phyloP scores from a whole-genome alignment of 306 rosid genomes.

The Corylus avellana region DNA sequence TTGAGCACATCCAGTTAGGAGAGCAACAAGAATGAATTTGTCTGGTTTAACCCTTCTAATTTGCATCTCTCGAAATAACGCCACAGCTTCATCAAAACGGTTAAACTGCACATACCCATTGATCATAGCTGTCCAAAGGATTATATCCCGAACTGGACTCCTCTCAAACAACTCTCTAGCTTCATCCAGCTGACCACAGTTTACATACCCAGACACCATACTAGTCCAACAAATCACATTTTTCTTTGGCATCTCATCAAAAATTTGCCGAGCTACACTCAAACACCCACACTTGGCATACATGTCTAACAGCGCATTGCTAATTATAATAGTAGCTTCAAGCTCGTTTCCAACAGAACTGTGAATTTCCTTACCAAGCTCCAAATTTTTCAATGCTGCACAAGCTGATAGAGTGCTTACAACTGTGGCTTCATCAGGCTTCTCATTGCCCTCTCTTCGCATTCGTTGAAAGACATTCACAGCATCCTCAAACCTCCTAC shows the following conservation, averaged over 20 bases:
- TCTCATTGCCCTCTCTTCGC: conserved; percentile 33
- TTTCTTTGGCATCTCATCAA: conserved; percentile 37
- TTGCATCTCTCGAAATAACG: conserved; percentile 44
- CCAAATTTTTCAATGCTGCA: conserved; percentile 31
- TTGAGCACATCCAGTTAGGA: conserved; percentile 48
- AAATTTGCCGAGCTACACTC: conserved; percentile 27
- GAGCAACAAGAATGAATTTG: conserved; percentile 38
- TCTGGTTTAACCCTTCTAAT: conserved; percentile 30
- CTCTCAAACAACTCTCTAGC: conserved; percentile 49
- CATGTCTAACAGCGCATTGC: conserved; percentile 36
- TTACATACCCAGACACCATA: conserved; percentile 43
- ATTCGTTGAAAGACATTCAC: conserved; percentile 31
- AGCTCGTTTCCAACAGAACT: conserved; percentile 32
- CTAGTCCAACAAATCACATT: conserved; percentile 52
- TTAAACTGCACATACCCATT: conserved; percentile 49
- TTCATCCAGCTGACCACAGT: conserved; percentile 39
- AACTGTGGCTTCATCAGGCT: conserved; percentile 38
- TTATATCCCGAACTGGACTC: conserved; percentile 39
- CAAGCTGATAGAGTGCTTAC: conserved; percentile 51
- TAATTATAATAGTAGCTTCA: conserved; percentile 21
- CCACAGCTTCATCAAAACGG: conserved; percentile 38
- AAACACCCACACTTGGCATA: conserved; percentile 43
- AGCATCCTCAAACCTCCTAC: conserved; percentile 38
- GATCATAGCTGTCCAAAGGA: conserved; percentile 54
- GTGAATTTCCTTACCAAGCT: conserved; percentile 45